These are phyloP conservation scores for Dictyostelium brefeldianum DNA, from an alignment of 78 protist species.

Conservation along the genomic window DNA sequence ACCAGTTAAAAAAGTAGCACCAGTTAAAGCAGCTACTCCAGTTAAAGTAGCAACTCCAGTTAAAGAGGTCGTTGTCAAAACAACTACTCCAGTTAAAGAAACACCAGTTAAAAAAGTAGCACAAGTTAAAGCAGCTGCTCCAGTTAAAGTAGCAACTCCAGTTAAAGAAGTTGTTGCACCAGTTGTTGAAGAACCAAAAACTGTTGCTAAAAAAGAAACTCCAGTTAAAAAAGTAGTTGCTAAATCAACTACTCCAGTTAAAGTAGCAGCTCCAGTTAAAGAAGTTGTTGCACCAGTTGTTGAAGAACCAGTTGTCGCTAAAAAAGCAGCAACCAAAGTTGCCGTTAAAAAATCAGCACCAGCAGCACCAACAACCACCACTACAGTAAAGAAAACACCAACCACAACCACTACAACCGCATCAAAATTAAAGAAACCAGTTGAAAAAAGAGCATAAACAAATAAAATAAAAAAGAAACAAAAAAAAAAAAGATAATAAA, in stretches of 20 bases:
- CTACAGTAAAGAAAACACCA: background rate
- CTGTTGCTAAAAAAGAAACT: background rate
- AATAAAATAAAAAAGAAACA: background rate
- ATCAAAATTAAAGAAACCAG: constrained; percentile 7
- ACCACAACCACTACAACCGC: background rate
- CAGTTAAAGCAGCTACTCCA: background rate
- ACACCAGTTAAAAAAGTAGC: background rate
- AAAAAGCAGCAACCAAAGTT: background rate
- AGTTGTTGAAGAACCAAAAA: background rate
- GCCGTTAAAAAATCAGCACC: background rate
- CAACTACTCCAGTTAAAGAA: background rate
- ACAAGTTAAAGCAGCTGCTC: background rate
- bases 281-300: background rate
- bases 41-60: background rate
- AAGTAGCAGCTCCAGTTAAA: background rate
- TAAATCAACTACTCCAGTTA: background rate
- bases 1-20: background rate
- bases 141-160: constrained; percentile 3
- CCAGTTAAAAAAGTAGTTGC: constrained; percentile 6
- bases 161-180: background rate
- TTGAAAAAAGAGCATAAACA: background rate
- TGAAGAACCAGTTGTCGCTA: background rate
- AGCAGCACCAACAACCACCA: background rate
- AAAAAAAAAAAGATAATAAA: background rate
- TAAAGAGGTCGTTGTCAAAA: background rate